Evolutionary conservation across 306 rosid species (phyloP), one percentile per base, ranked within the genome.

Genomic region (Fragaria vesca): DNA sequence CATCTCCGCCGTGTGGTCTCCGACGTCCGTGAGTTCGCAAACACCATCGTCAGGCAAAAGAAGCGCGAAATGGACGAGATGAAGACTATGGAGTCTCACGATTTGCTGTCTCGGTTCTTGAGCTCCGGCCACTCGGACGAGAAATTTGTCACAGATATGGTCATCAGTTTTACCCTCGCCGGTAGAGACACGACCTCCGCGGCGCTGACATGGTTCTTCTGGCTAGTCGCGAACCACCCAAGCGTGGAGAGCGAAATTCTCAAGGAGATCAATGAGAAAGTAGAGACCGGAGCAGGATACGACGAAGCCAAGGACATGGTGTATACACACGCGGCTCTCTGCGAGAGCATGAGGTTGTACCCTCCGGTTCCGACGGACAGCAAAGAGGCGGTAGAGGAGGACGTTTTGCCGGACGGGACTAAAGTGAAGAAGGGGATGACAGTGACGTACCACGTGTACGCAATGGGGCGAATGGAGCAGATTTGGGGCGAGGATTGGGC

Each of bases 331-430:
- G 96, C 96, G 0, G 90, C 96, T 0, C 17, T 90, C 58, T 87
- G 93, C 15, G 97, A 92, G 82, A 90, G 87, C 78, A 89, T 92
- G 97, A 57, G 97, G 77, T 32, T 92, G 2, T 92, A 88, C 70
- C 97, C 96, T 0, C 96, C 92, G 1, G 89, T 86, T 8, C 87
- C 92, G 1, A 26, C 46, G 66, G 93, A 87, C 54, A 40, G 83
- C 0, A 92, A 86, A 16, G 74, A 86, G 50, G 90, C 79, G 0
- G 70, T 2, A 2, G 40, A 1, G 21, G 89, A 89, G 47, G 97
- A 90, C 76, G 84, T 89, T 40, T 79, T 90, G 71, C 96, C 93
- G 0, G 90, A 87, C 0, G 97, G 97, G 30, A 90, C 88, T 2
- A n/a, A 42, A 11, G 92, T 93, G 78, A 86, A 78, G 84, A 90